Percentiles rank a stretch among this genome's conserved stretches.
Evolutionary conservation across 352 stramenopile species (phyloP).

Genomic region (Aphanomyces cochlioides): DNA sequence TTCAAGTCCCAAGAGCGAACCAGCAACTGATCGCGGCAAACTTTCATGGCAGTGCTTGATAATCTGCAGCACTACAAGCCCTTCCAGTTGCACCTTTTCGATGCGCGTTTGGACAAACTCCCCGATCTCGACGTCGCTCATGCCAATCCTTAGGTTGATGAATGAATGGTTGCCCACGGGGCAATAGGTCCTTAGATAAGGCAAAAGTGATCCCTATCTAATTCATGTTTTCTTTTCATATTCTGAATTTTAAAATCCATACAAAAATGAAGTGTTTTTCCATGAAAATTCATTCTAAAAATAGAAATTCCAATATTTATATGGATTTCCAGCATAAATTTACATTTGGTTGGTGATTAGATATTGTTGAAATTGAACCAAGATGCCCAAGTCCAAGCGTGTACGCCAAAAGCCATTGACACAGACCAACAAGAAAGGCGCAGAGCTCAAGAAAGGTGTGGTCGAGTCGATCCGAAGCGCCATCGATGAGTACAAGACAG

Average conservation of each 20-base stretch:
- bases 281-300: too few relatives aligned
- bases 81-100: slow-evolving; percentile 68
- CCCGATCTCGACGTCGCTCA: slow-evolving; percentile 8
- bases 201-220: neutral
- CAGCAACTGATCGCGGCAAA: slow-evolving; percentile 90
- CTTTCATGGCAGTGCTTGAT: slow-evolving; percentile 99
- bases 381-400: slow-evolving; percentile 86
- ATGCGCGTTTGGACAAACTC: slow-evolving; percentile 39
- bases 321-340: neutral
- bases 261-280: too few relatives aligned
- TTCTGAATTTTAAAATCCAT: too few relatives aligned
- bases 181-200: neutral
- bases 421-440: slow-evolving; percentile 95
- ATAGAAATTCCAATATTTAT: neutral
- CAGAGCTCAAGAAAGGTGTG: slow-evolving; percentile 93
- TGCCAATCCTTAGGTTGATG: slow-evolving; percentile 9
- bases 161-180: slow-evolving; percentile 12
- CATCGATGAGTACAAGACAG: slow-evolving; percentile 89
- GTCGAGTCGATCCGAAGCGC: slow-evolving; percentile 92
- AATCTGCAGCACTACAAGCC: slow-evolving; percentile 89
- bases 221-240: too few relatives aligned
- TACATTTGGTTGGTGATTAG: slow-evolving; percentile 27
- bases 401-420: slow-evolving; percentile 90
- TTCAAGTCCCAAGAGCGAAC: slow-evolving; percentile 95
- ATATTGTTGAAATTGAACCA: slow-evolving; percentile 26